phyloP scores from a whole-genome alignment of 768 basidiomycete species.

The Serendipita sp. region DNA sequence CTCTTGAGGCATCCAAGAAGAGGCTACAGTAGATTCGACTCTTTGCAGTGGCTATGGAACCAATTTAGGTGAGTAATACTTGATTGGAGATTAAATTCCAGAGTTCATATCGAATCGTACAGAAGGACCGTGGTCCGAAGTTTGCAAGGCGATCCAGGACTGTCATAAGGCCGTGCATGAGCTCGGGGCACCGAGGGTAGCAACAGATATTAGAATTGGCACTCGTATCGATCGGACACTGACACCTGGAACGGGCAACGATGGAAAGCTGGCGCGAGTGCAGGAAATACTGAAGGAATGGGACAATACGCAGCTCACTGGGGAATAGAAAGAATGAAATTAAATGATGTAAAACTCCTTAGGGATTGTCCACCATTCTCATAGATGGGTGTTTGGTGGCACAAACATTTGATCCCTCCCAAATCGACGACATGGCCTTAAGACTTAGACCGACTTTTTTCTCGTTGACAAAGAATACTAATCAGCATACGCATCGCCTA shows the following conservation, averaged over 20 bases:
- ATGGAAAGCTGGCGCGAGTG: constrained; percentile 63
- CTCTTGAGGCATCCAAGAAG: not conserved
- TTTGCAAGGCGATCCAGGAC: constrained; percentile 74
- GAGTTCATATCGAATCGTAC: not conserved
- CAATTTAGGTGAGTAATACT: constrained; percentile 42
- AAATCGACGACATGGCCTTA: not conserved
- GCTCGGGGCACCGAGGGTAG: constrained; percentile 55
- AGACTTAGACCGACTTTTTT: not conserved
- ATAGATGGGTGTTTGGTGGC: not conserved
- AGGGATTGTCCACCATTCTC: too few relatives aligned
- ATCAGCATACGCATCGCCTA: not conserved
- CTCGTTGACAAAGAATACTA: not conserved
- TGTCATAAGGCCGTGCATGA: constrained; percentile 80
- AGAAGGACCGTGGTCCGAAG: constrained; percentile 77
- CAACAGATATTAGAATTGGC: constrained; percentile 90
- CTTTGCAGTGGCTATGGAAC: constrained; percentile 73
- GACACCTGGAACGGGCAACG: constrained; percentile 52
- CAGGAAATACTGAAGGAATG: constrained; percentile 43
- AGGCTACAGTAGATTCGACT: not conserved
- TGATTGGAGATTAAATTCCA: not conserved
- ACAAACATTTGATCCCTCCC: not conserved
- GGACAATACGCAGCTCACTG: not conserved
- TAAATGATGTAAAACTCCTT: too few relatives aligned
- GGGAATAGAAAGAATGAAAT: too few relatives aligned
- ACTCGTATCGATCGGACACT: constrained; percentile 62